Evolutionary conservation across 2,329 filamentous ascomycete species (phyloP).

Genomic region (Alternaria conjuncta): DNA sequence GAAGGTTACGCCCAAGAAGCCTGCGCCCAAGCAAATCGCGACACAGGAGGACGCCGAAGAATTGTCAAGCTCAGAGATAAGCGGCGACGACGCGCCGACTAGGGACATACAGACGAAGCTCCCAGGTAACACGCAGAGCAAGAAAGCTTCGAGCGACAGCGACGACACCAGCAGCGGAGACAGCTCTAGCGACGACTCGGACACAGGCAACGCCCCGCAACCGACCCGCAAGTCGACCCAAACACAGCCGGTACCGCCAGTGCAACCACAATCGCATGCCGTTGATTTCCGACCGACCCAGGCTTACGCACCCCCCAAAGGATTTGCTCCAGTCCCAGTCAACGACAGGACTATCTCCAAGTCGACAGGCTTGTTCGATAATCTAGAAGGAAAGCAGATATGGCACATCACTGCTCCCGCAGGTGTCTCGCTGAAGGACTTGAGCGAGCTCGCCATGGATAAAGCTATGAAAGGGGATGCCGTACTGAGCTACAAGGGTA

Average conservation of each 20-base stretch:
- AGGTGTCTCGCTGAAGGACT: conserved; percentile 69
- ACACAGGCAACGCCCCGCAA: conserved; percentile 36
- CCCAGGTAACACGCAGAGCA: conserved; percentile 18
- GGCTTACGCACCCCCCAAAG: conserved; percentile 48
- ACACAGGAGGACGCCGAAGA: conserved; percentile 30
- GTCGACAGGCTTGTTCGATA: conserved; percentile 60
- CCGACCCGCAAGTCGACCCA: conserved; percentile 22
- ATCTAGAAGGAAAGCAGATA: conserved; percentile 72
- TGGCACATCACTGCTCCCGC: conserved; percentile 82
- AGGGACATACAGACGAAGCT: conserved; percentile 26
- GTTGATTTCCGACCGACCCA: conserved; percentile 46
- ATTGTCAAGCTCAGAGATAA: conserved; percentile 34
- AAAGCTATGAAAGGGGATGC: conserved; percentile 60
- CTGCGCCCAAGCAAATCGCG: conserved; percentile 30
- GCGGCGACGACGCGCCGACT: conserved; percentile 25
- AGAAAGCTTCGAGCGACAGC: conserved; percentile 20
- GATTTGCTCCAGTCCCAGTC: conserved; percentile 58
- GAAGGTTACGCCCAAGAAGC: conserved; percentile 23
- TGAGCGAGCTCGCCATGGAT: conserved; percentile 70
- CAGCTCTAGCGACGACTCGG: conserved; percentile 48
- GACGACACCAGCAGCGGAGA: conserved; percentile 30
- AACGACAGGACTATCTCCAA: conserved; percentile 48
- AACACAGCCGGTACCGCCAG: conserved; percentile 5
- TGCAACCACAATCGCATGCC: conserved; percentile 31
- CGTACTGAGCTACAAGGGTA: conserved; percentile 68